Evolutionary conservation across 805 yeast species (phyloP).

Genomic region (Pichia pseudocactophila): DNA sequence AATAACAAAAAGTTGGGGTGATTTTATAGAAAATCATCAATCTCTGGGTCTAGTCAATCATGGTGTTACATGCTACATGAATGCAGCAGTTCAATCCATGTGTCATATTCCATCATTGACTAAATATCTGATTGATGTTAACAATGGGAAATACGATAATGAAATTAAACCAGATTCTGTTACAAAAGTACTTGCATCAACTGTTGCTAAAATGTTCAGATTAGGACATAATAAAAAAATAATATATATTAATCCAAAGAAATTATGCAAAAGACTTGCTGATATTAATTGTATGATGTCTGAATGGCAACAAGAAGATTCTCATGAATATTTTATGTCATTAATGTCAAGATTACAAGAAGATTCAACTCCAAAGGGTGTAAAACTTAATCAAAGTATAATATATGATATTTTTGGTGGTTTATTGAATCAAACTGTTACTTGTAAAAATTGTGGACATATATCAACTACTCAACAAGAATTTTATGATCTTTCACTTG

Average conservation of each 20-base stretch:
- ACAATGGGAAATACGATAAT: constrained; percentile 41
- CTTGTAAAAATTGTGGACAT: constrained; percentile 75
- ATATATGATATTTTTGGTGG: constrained; percentile 95
- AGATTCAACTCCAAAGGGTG: constrained; percentile 87
- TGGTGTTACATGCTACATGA: constrained; percentile 96
- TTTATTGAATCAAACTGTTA: constrained; percentile 69
- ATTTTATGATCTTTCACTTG: constrained; percentile 83
- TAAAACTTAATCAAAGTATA: constrained; percentile 68
- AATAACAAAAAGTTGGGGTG: constrained; percentile 68
- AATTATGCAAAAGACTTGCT: constrained; percentile 57
- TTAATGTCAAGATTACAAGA: constrained; percentile 81
- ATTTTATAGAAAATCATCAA: constrained; percentile 39
- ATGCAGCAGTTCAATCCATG: constrained; percentile 87
- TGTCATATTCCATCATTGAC: constrained; percentile 86
- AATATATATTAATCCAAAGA: constrained; percentile 64
- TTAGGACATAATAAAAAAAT: constrained; percentile 33
- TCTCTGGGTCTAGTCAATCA: constrained; percentile 74
- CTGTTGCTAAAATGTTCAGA: constrained; percentile 62
- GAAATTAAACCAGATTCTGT: constrained; percentile 49
- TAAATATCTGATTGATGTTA: constrained; percentile 66
- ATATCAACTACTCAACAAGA: constrained; percentile 86
- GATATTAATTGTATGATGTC: constrained; percentile 95
- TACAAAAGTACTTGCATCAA: constrained; percentile 57
- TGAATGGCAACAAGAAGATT: constrained; percentile 96
- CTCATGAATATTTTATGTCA: constrained; percentile 95